Base-by-base conservation (phyloP, 441 rosid species). In the Manihot esculenta region DNA sequence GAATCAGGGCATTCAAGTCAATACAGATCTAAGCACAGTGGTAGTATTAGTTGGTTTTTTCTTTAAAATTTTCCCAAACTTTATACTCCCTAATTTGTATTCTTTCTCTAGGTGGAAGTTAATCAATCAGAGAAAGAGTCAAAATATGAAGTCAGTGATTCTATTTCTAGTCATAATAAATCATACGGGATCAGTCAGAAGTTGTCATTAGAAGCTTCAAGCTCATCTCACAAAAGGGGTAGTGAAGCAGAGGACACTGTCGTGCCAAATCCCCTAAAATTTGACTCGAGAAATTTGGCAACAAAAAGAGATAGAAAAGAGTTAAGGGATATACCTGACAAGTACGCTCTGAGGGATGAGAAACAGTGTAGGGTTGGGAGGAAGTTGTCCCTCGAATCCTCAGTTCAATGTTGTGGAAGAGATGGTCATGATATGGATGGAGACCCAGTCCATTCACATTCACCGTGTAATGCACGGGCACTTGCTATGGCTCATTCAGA, bases 341-440 rank as follows among this genome's bases (percentile, higher is more conserved):
- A 50, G 26, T 8, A 60, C 42, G 56, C 57, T 49, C 42, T 59
- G 44, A 74, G 68, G 54, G 10, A 62, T 33, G 69, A 72, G 54
- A 75, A 63, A 57, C 21, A 51, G 10, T 47, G 55, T 44, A 67
- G 71, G 53, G 79, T 61, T 42, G 71, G 77, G 74, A 64, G 70
- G 77, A 84, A 78, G 58, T 62, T 80, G 62, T 79, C 88, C n/a
- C 72, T 80, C 44, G 80, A 75, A 5, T 77, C 78, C 57, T 80
- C 80, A 69, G 55, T 44, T 76, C 72, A 63, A 41, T 71, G 50
- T 62, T 77, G 69, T 66, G 80, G 70, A 69, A 71, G 68, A 47
- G 77, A 79, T 35, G 60, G 42, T 38, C 67, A 64, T 47, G 76
- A 61, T 72, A 64, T 33, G 67, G 56, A 60, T 56, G 51, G 63